phyloP scores from a whole-genome alignment of 2,329 filamentous ascomycete genomes.

The Aspergillus sp. region DNA sequence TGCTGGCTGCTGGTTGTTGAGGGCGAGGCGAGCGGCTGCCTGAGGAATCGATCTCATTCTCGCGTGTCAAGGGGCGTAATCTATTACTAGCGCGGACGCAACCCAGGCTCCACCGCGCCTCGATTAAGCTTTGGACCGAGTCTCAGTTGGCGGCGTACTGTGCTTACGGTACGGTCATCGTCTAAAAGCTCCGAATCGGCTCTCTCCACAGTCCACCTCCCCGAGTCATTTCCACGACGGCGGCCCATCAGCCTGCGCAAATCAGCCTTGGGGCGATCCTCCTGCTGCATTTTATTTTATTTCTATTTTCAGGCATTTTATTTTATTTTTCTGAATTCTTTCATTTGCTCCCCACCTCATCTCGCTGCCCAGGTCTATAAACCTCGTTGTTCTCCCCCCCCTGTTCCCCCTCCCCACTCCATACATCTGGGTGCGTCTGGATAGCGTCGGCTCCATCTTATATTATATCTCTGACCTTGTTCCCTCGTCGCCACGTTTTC shows the following conservation, averaged over 20 bases:
- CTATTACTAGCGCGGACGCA: neutral
- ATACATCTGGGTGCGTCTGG: slow-evolving; percentile 9
- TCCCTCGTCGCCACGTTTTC: slow-evolving; percentile 13
- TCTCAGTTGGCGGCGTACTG: slow-evolving; percentile 18
- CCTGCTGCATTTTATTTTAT: slow-evolving; percentile 4
- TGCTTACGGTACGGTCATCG: neutral
- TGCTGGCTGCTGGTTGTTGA: too few relatives aligned
- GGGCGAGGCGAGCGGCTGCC: neutral
- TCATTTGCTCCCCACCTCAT: slow-evolving; percentile 21
- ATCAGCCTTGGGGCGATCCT: slow-evolving; percentile 17
- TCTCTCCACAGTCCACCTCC: slow-evolving; percentile 10
- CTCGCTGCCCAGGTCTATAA: slow-evolving; percentile 20
- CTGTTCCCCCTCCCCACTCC: slow-evolving; percentile 8
- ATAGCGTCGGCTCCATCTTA: slow-evolving; percentile 13
- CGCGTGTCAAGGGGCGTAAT: neutral
- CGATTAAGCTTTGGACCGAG: slow-evolving; percentile 28
- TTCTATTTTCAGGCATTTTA: slow-evolving; percentile 9
- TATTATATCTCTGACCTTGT: slow-evolving; percentile 4
- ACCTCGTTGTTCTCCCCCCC: slow-evolving; percentile 16
- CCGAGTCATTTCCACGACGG: slow-evolving; percentile 15
- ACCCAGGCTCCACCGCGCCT: slow-evolving; percentile 15
- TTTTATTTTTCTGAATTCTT: neutral
- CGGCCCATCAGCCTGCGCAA: slow-evolving; percentile 13
- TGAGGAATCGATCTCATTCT: neutral
- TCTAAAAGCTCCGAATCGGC: slow-evolving; percentile 8